Evolutionary conservation across 495 filamentous ascomycete genomes (phyloP).

Genomic region (Cercophora samala): DNA sequence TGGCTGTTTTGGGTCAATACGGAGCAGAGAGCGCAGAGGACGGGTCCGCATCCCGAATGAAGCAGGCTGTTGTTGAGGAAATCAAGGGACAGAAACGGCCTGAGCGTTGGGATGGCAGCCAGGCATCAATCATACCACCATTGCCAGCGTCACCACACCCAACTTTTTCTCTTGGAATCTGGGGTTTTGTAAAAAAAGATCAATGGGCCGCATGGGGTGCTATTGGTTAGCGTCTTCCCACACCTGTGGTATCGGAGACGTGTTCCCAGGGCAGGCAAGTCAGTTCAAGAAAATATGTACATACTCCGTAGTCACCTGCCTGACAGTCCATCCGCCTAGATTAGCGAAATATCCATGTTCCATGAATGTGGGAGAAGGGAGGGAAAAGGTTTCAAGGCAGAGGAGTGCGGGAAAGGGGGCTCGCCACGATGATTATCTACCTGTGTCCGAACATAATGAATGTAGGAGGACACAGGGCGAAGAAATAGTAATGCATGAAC

Average conservation of each 20-base stretch:
- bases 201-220: background rate
- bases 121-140: background rate
- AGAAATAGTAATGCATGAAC: background rate
- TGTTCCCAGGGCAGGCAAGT: background rate
- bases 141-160: background rate
- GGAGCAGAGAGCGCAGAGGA: background rate
- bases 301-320: background rate
- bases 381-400: background rate
- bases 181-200: background rate
- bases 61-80: background rate
- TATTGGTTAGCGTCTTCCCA: background rate
- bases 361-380: background rate
- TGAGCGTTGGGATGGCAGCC: background rate
- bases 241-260: background rate
- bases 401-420: too few species aligned
- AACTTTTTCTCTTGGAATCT: background rate
- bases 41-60: background rate
- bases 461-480: background rate
- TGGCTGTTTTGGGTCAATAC: background rate
- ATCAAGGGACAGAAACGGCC: background rate
- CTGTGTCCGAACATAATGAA: background rate
- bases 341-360: background rate
- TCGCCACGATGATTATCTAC: background rate
- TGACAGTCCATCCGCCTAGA: background rate
- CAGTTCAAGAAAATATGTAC: too few species aligned